Base-by-base conservation (phyloP, 306 rosid genomes). In the Ochetophila trinervis region DNA sequence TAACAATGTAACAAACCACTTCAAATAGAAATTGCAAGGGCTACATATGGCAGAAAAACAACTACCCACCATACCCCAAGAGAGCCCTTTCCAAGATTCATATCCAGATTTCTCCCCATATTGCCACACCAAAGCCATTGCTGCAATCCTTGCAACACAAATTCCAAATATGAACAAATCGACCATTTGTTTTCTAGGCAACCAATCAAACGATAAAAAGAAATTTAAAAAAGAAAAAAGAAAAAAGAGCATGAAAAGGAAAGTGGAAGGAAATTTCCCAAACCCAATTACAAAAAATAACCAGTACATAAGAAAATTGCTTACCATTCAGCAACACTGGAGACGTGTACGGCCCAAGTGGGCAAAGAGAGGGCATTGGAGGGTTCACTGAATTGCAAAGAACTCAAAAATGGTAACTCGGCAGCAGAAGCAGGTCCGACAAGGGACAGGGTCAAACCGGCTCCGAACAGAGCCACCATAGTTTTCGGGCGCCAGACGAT, bases 51-150 rank as follows among this genome's bases (percentile, higher is more conserved):
- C 18, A 48, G 5, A 52, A 34, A 32, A n/a, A 57, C 65, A 30
- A 21, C 2, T 53, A 76, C 87, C 72, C 59, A 92, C 99, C 99
- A 89, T 93, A 9, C 90, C 98, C 99, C 97, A 93, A 52, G 99
- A 80, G 35, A 93, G 97, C 18, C 99, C 96, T 73, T 93, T 93
- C 99, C 99, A 87, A 35, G 97, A 74, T 56, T 88, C 67, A 79
- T 76, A 70, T 8, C 87, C 90, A 8, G 99, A 73, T 79, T 82
- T 86, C 19, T 93, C 94, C 6, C 90, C 97, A 32, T 93, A 87
- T 61, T 80, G 87, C 99, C 99, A 93, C 73, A 93, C 97, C 94
- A 90, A 86, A 63, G 80, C 87, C 99, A 93, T 93, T 37, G 97
- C 99, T 73, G 84, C 57, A 47, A 90, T 77, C 99, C 98, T 89